phyloP scores from a whole-genome alignment of 768 basidiomycete species.

The Boletus sp. region DNA sequence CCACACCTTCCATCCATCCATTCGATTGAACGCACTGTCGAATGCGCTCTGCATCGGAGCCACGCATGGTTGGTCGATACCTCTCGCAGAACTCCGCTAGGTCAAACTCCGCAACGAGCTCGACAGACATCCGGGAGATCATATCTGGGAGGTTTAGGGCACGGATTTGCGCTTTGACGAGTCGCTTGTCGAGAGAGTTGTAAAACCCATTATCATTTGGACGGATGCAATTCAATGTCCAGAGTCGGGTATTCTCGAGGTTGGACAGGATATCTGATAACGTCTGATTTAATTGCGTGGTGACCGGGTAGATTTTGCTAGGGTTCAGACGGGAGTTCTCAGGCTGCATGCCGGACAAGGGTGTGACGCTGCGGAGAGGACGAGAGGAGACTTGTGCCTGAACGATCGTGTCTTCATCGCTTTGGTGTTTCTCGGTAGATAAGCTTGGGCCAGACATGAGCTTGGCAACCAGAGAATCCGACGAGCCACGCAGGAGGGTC shows the following conservation, averaged over 20 bases:
- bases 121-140: slow-evolving; percentile 46
- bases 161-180: slow-evolving; percentile 57
- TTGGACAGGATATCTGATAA: slow-evolving; percentile 46
- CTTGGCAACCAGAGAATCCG: slow-evolving; percentile 55
- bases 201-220: slow-evolving; percentile 65
- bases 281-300: slow-evolving; percentile 55
- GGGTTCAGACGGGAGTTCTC: slow-evolving; percentile 47
- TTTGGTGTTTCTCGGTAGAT: slow-evolving; percentile 55
- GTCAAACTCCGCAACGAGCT: slow-evolving; percentile 51
- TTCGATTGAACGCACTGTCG: slow-evolving; percentile 49
- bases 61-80: slow-evolving; percentile 51
- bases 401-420: slow-evolving; percentile 56
- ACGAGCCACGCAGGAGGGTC: slow-evolving; percentile 48
- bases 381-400: slow-evolving; percentile 63
- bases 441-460: slow-evolving; percentile 62
- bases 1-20: slow-evolving; percentile 53
- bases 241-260: slow-evolving; percentile 46
- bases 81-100: slow-evolving; percentile 51
- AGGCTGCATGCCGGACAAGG: slow-evolving; percentile 29
- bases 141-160: slow-evolving; percentile 53
- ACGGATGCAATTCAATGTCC: slow-evolving; percentile 61
- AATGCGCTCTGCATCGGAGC: slow-evolving; percentile 47
- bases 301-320: slow-evolving; percentile 54
- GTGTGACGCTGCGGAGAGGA: slow-evolving; percentile 50
- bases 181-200: slow-evolving; percentile 62